phyloP scores from a whole-genome alignment of 2,329 filamentous ascomycete species.

The Epichloe sibirici region DNA sequence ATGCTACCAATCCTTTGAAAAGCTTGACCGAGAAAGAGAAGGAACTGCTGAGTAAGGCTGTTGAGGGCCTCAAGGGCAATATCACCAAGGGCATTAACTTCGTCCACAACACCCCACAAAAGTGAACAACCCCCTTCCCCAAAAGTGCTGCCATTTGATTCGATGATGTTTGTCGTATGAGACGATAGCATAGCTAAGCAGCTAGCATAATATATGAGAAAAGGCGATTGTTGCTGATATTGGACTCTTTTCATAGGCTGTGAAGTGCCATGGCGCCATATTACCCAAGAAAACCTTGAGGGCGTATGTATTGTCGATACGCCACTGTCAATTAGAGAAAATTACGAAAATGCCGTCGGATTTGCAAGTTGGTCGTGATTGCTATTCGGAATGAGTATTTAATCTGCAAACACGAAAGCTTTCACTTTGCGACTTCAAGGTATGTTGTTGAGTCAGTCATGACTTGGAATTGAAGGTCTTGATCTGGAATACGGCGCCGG shows the following conservation, averaged over 20 bases:
- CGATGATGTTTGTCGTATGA: constrained; percentile 15
- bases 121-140: constrained; percentile 45
- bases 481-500: constrained; percentile 88
- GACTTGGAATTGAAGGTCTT: constrained; percentile 63
- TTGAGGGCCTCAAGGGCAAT: constrained; percentile 77
- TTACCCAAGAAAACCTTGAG: neutral
- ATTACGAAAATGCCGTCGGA: neutral
- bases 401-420: neutral
- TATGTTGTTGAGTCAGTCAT: constrained; percentile 20
- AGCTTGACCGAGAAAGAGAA: constrained; percentile 78
- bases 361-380: too few relatives aligned
- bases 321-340: neutral
- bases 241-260: constrained; percentile 23
- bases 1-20: constrained; percentile 68
- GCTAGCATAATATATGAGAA: constrained; percentile 24
- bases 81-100: constrained; percentile 91
- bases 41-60: constrained; percentile 64
- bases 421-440: neutral
- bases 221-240: constrained; percentile 24
- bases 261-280: constrained; percentile 16
- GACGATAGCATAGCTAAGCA: constrained; percentile 24
- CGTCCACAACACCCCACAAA: constrained; percentile 74
- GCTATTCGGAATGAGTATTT: neutral
- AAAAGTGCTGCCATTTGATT: constrained; percentile 16
- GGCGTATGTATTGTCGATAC: neutral